phyloP scores from a whole-genome alignment of 768 basidiomycete genomes.

The Candolleomyces aberdarensis region DNA sequence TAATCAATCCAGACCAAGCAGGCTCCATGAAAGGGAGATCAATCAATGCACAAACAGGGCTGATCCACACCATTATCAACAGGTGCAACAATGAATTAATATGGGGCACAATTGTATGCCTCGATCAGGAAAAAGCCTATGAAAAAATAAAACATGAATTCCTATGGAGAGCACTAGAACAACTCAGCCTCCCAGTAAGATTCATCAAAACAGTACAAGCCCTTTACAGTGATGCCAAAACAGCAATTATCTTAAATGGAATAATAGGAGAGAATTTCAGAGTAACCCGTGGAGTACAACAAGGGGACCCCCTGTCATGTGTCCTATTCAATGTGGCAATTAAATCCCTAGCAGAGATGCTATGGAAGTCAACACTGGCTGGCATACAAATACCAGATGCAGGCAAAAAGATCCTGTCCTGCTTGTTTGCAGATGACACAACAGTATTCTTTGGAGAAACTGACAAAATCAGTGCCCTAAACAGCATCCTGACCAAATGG shows the following conservation, averaged over 20 bases:
- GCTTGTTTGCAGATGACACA: constrained; percentile 41
- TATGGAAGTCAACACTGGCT: constrained; percentile 25
- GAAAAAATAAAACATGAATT: constrained; percentile 34
- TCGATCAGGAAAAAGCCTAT: constrained; percentile 38
- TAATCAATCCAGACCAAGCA: constrained; percentile 32
- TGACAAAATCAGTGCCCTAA: constrained; percentile 23
- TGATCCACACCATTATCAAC: constrained; percentile 20
- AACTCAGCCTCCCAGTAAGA: constrained; percentile 17
- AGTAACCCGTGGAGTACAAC: constrained; percentile 27
- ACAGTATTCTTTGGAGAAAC: constrained; percentile 27
- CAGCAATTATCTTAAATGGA: constrained; percentile 32
- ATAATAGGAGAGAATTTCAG: constrained; percentile 18
- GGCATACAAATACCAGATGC: constrained; percentile 16
- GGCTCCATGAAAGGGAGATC: constrained; percentile 29
- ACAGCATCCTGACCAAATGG: constrained; percentile 31
- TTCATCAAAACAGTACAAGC: constrained; percentile 26
- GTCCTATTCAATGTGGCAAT: constrained; percentile 39
- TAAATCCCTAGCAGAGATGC: constrained; percentile 30
- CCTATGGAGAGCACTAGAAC: constrained; percentile 22
- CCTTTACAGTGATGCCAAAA: constrained; percentile 28
- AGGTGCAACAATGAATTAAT: constrained; percentile 17
- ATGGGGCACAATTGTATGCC: constrained; percentile 18
- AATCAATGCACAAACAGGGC: constrained; percentile 29
- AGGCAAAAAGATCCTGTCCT: neutral
- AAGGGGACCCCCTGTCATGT: constrained; percentile 38